Percentiles rank a stretch among this genome's conserved stretches.
Evolutionary conservation across 768 basidiomycete species (phyloP).

Genomic region (Rhodocollybia butyracea): DNA sequence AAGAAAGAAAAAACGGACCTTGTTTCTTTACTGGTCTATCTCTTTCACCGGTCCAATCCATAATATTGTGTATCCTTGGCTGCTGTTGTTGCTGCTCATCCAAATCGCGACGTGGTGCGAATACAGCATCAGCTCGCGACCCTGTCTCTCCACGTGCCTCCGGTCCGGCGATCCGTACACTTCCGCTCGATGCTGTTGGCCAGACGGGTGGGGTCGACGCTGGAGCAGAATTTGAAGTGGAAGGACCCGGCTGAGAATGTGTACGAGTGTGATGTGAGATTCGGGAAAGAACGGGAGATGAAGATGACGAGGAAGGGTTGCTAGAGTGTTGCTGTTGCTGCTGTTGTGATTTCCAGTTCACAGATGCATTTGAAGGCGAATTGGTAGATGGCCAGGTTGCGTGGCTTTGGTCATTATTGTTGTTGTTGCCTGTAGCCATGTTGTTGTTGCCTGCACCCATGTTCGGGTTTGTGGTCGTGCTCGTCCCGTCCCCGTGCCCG

Average conservation of each 20-base stretch:
- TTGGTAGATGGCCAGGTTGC: too few relatives aligned
- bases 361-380: too few relatives aligned
- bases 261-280: background rate
- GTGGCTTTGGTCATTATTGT: too few relatives aligned
- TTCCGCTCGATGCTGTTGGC: background rate
- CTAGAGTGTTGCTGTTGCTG: background rate
- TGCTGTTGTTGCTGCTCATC: background rate
- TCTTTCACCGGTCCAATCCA: constrained; percentile 8
- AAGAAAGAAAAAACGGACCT: too few relatives aligned
- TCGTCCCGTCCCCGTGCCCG: too few relatives aligned
- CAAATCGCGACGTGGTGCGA: background rate
- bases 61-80: constrained; percentile 6
- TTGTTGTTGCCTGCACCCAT: too few relatives aligned
- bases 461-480: too few relatives aligned
- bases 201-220: background rate
- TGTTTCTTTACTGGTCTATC: background rate
- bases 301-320: background rate
- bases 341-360: background rate
- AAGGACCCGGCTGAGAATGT: background rate
- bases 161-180: constrained; percentile 4
- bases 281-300: background rate
- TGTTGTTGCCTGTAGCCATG: too few relatives aligned
- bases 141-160: constrained; percentile 3
- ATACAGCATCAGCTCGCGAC: background rate
- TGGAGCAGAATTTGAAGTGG: background rate